Conservation (phyloP, 2,329 filamentous ascomycete genomes). For the Trichoderma atrobrunneum region DNA sequence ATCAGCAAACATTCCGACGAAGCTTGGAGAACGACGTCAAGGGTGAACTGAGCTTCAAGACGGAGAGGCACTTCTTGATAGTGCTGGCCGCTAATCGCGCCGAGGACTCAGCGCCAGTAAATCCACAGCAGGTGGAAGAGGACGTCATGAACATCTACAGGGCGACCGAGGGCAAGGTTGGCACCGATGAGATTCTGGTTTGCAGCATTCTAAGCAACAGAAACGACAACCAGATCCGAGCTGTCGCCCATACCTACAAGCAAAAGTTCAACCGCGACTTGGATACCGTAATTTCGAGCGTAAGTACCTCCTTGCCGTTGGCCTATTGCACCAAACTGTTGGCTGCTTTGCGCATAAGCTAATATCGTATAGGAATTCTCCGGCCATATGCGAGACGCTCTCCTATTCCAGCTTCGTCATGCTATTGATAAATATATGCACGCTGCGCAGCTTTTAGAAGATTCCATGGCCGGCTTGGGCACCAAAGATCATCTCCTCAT, state of each 20-base stretch:
- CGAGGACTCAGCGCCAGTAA: conserved; percentile 74
- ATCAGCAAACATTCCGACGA: conserved; percentile 63
- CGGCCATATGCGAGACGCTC: conserved; percentile 85
- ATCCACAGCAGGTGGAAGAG: conserved; percentile 68
- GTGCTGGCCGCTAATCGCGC: conserved; percentile 70
- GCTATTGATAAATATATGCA: conserved; percentile 80
- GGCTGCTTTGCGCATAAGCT: neutral
- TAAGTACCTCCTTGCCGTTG: conserved; percentile 36
- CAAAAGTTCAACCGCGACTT: conserved; percentile 68
- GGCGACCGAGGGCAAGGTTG: conserved; percentile 69
- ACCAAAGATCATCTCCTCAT: conserved; percentile 83
- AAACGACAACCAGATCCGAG: conserved; percentile 79
- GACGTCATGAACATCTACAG: conserved; percentile 76
- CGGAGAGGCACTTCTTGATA: conserved; percentile 79
- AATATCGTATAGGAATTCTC: conserved; percentile 63
- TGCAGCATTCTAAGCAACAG: conserved; percentile 74
- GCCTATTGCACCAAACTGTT: neutral
- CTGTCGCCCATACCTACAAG: conserved; percentile 73
- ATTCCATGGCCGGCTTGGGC: conserved; percentile 79
- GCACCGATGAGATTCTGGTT: conserved; percentile 72
- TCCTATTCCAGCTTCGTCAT: conserved; percentile 74
- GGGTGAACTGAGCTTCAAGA: conserved; percentile 80
- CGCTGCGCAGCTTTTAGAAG: conserved; percentile 79
- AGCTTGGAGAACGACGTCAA: conserved; percentile 70
- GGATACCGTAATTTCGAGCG: conserved; percentile 69